Evolutionary conservation across 768 basidiomycete species (phyloP).

Genomic region (Pleurotus giganteus): DNA sequence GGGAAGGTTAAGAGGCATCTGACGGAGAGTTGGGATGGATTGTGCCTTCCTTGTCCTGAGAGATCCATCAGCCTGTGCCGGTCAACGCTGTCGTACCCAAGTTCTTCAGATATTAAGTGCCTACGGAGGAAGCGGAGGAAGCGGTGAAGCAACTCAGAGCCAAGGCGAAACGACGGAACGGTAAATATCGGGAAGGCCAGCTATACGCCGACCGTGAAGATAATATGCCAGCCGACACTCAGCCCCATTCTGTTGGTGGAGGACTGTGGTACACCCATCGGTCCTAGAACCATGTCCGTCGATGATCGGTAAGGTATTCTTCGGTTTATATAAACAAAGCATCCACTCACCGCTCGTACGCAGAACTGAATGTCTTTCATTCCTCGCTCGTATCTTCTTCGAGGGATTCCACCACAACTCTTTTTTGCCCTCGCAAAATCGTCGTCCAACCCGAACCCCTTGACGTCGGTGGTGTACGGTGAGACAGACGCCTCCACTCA

Average conservation of each 20-base stretch:
- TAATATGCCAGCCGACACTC: conserved; percentile 8
- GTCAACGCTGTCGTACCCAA: conserved; percentile 55
- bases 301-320: conserved; percentile 36
- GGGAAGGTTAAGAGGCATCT: conserved; percentile 27
- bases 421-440: conserved; percentile 34
- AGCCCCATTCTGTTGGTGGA: conserved; percentile 45
- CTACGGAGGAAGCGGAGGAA: conserved; percentile 13
- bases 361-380: conserved; percentile 38
- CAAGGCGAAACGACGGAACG: background rate
- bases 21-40: conserved; percentile 50
- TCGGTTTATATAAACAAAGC: background rate
- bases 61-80: conserved; percentile 40
- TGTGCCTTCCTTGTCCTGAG: conserved; percentile 39
- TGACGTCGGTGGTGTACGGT: too few species aligned
- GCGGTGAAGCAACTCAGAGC: background rate
- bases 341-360: too few species aligned
- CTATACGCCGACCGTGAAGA: background rate
- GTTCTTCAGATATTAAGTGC: conserved; percentile 60
- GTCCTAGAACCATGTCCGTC: conserved; percentile 19
- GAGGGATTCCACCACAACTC: conserved; percentile 36
- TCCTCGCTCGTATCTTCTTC: conserved; percentile 35
- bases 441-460: conserved; percentile 34
- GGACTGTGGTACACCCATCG: conserved; percentile 34
- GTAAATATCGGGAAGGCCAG: too few species aligned
- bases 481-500: too few species aligned